A percentile compares a stretch with the other conserved stretches of the same genome.
These are phyloP conservation scores for Cystobasidium tubakii DNA, from an alignment of 768 basidiomycete genomes.

Conservation along the genomic window DNA sequence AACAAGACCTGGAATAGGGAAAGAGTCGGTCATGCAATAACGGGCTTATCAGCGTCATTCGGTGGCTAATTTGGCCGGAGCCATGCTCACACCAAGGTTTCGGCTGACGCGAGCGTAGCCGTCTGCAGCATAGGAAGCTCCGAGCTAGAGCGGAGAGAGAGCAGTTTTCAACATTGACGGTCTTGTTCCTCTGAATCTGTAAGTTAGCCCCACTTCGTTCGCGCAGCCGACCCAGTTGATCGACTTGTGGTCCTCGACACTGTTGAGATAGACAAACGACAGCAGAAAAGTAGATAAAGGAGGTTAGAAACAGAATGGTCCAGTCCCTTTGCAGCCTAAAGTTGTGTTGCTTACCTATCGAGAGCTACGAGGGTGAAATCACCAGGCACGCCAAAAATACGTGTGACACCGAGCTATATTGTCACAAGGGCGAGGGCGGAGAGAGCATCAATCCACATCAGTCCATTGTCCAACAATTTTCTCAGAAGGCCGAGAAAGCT, in stretches of 20 bases:
- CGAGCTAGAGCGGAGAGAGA: constrained; percentile 55
- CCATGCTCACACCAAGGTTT: constrained; percentile 56
- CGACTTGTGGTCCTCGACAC: constrained; percentile 59
- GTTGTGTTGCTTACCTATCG: constrained; percentile 34
- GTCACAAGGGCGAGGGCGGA: background rate
- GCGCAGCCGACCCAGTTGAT: constrained; percentile 81
- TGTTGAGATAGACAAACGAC: background rate
- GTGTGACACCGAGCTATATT: constrained; percentile 9
- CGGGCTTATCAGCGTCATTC: background rate
- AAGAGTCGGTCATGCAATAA: background rate
- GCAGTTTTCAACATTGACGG: background rate
- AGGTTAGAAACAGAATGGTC: too few species aligned
- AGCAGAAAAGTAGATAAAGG: background rate
- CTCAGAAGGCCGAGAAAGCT: background rate
- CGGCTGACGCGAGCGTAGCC: constrained; percentile 86
- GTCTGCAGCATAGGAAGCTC: constrained; percentile 75
- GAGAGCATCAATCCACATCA: too few species aligned
- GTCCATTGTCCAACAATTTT: too few species aligned
- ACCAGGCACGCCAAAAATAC: constrained; percentile 34
- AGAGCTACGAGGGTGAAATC: constrained; percentile 45
- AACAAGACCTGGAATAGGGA: constrained; percentile 50
- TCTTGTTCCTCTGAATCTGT: too few species aligned
- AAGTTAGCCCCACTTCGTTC: constrained; percentile 66
- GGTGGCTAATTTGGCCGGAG: background rate
- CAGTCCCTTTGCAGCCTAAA: too few species aligned